Conservation (phyloP, 495 filamentous ascomycete species). For the Umbilicaria muhlenbergii region DNA sequence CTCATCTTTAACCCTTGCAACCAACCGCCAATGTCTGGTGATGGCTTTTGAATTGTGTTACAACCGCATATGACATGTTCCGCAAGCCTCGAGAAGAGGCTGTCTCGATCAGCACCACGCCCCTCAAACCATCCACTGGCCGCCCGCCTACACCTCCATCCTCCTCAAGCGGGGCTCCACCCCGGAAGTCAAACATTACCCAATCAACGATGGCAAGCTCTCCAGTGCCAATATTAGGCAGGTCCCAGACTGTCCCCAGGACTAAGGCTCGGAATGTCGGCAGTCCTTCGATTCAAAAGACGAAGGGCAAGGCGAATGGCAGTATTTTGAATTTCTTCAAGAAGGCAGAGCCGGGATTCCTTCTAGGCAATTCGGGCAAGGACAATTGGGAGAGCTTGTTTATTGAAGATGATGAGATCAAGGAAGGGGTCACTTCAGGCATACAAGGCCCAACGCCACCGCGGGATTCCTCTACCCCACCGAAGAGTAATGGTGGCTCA, state of each 20-base stretch:
- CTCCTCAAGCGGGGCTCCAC: constrained; percentile 15
- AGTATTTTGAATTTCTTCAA: constrained; percentile 77
- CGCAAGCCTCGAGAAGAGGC: constrained; percentile 12
- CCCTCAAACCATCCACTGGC: constrained; percentile 8
- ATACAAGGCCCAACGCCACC: constrained; percentile 14
- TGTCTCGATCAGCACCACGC: not conserved
- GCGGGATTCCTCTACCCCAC: constrained; percentile 12
- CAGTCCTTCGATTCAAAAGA: constrained; percentile 9
- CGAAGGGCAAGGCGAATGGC: constrained; percentile 38
- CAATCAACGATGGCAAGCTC: constrained; percentile 59
- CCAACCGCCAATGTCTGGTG: not conserved
- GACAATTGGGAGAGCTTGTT: constrained; percentile 24
- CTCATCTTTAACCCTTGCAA: not conserved
- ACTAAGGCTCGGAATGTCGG: constrained; percentile 8
- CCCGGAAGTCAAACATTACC: constrained; percentile 18
- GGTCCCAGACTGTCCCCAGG: constrained; percentile 25
- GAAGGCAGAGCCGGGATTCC: constrained; percentile 36
- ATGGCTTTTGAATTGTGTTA: not conserved
- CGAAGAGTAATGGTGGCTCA: no score
- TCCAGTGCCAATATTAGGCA: constrained; percentile 87
- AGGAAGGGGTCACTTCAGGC: constrained; percentile 1
- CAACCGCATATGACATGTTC: constrained; percentile 5
- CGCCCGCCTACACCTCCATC: constrained; percentile 16
- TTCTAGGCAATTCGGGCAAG: constrained; percentile 1
- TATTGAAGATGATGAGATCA: constrained; percentile 25